phyloP scores from a whole-genome alignment of 2,329 filamentous ascomycete genomes.

The Alternaria triticimaculans region DNA sequence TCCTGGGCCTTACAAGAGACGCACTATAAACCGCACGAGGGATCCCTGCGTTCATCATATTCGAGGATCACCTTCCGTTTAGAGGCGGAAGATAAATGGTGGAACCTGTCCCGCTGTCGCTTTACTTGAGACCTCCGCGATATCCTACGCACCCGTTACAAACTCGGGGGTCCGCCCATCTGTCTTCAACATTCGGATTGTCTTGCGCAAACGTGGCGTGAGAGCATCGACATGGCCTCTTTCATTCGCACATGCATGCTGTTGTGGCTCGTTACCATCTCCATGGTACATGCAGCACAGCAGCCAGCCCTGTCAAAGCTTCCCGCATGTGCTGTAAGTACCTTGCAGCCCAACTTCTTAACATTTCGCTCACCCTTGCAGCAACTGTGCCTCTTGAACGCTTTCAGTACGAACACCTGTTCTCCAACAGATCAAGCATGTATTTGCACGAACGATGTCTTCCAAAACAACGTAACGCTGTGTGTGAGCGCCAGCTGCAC shows the following conservation, averaged over 20 bases:
- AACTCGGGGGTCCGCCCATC: not conserved
- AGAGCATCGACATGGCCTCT: conserved; percentile 2
- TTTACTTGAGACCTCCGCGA: not conserved
- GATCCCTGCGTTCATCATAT: conserved; percentile 3
- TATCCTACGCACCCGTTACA: not conserved
- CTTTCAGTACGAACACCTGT: conserved; percentile 26
- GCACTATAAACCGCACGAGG: not conserved
- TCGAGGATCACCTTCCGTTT: conserved; percentile 2
- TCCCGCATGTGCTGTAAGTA: conserved; percentile 26
- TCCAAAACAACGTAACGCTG: conserved; percentile 26
- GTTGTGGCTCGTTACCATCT: conserved; percentile 7
- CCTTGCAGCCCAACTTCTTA: not conserved
- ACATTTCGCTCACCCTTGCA: not conserved
- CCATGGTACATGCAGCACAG: conserved; percentile 4
- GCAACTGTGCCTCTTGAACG: conserved; percentile 18
- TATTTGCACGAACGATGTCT: conserved; percentile 30
- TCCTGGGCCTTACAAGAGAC: not conserved
- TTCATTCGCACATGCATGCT: not conserved
- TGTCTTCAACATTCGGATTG: not conserved
- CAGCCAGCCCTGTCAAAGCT: conserved; percentile 1
- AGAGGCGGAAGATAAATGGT: not conserved
- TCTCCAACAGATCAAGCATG: conserved; percentile 25
- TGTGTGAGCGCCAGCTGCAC: conserved; percentile 30
- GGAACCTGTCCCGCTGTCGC: not conserved
- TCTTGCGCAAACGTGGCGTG: not conserved